A percentile compares a stretch with the other conserved stretches of the same genome.
These are phyloP conservation scores for Capsella bursapastoris DNA, from an alignment of 345 rosid genomes.

Conservation along the genomic window DNA sequence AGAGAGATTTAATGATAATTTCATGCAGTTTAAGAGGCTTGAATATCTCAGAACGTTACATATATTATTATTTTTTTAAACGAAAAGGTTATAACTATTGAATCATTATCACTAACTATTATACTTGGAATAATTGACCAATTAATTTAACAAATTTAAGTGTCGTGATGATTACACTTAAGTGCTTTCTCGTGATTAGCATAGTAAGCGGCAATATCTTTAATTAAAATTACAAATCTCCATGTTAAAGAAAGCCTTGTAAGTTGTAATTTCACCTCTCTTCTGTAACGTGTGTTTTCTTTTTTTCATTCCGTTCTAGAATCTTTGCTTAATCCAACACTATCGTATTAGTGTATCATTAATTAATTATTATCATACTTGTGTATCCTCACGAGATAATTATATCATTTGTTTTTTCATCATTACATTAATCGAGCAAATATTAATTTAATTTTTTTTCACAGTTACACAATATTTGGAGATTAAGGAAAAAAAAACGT, in stretches of 20 bases:
- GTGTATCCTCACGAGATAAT: slow-evolving; percentile 14
- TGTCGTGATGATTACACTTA: slow-evolving; percentile 40
- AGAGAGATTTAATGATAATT: neutral
- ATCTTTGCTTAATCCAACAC: neutral
- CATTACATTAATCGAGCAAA: neutral
- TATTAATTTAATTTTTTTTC: neutral
- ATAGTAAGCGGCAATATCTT: slow-evolving; percentile 20
- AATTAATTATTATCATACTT: neutral
- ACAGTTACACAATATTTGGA: too few relatives aligned
- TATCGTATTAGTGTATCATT: neutral
- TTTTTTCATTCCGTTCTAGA: slow-evolving; percentile 25
- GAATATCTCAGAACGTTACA: slow-evolving; percentile 39
- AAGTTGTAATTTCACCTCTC: slow-evolving; percentile 30
- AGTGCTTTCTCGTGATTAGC: slow-evolving; percentile 44
- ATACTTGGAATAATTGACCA: slow-evolving; percentile 32
- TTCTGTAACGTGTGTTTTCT: slow-evolving; percentile 37
- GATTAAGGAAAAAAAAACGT: neutral
- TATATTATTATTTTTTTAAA: neutral
- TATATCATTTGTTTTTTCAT: neutral
- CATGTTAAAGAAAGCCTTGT: slow-evolving; percentile 25
- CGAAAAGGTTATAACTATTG: neutral
- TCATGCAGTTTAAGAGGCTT: slow-evolving; percentile 15
- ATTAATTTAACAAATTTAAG: slow-evolving; percentile 14
- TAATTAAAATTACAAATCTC: slow-evolving; percentile 36
- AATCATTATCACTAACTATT: neutral